These are phyloP conservation scores for Chaetomium globosum DNA, from an alignment of 2,329 filamentous ascomycete genomes.

Conservation along the genomic window DNA sequence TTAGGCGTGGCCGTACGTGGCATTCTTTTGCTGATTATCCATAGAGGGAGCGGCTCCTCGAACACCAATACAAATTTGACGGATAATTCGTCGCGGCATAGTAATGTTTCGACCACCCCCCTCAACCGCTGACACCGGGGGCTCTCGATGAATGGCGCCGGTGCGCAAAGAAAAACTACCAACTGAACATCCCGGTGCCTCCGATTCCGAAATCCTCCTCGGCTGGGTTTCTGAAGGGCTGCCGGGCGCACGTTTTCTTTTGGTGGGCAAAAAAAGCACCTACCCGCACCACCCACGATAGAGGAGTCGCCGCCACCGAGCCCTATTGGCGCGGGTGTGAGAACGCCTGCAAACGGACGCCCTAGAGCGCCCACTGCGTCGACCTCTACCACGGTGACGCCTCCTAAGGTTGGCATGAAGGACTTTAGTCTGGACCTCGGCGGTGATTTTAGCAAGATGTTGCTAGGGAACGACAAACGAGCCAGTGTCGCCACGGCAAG, in stretches of 20 bases:
- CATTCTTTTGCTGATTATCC: slow-evolving; percentile 19
- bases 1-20: neutral
- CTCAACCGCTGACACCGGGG: slow-evolving; percentile 55
- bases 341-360: slow-evolving; percentile 49
- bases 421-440: slow-evolving; percentile 57
- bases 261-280: slow-evolving; percentile 57
- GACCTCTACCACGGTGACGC: slow-evolving; percentile 57
- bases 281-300: slow-evolving; percentile 44
- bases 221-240: slow-evolving; percentile 55
- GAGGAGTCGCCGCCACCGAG: slow-evolving; percentile 44
- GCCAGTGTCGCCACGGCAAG: slow-evolving; percentile 54
- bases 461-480: slow-evolving; percentile 59
- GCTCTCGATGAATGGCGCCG: slow-evolving; percentile 49
- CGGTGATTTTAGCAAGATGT: slow-evolving; percentile 61
- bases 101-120: slow-evolving; percentile 64
- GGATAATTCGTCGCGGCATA: slow-evolving; percentile 64
- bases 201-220: slow-evolving; percentile 53
- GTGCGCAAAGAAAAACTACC: slow-evolving; percentile 46
- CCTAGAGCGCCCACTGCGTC: slow-evolving; percentile 58
- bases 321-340: slow-evolving; percentile 43
- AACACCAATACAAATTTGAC: slow-evolving; percentile 63
- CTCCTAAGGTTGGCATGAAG: slow-evolving; percentile 52
- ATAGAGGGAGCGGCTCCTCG: slow-evolving; percentile 61
- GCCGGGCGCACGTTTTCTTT: slow-evolving; percentile 64
- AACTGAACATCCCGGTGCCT: slow-evolving; percentile 47